phyloP scores from a whole-genome alignment of 371 early-diverging fungal genomes.

The Mucor velutinosus region DNA sequence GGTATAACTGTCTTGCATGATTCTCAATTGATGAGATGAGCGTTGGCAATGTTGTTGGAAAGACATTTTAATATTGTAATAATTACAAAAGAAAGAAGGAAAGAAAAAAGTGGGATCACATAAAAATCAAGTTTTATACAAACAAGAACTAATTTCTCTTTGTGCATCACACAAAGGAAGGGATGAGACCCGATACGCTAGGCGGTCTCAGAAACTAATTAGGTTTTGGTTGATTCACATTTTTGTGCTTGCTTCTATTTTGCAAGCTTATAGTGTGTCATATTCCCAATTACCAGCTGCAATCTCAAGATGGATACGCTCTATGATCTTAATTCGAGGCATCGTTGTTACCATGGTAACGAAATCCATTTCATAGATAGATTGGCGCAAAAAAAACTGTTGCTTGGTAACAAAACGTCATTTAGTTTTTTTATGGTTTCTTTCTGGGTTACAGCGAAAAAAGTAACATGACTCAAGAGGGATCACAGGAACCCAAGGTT shows the following conservation, averaged over 20 bases:
- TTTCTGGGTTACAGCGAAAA: slow-evolving; percentile 15
- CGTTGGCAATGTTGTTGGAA: slow-evolving; percentile 6
- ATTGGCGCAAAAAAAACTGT: background rate
- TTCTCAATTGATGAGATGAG: slow-evolving; percentile 14
- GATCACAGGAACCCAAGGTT: slow-evolving; percentile 15
- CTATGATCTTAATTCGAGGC: background rate
- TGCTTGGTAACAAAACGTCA: slow-evolving; percentile 22
- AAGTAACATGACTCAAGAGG: slow-evolving; percentile 21
- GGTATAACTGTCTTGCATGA: slow-evolving; percentile 18
- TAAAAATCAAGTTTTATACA: slow-evolving; percentile 5
- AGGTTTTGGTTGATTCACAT: slow-evolving; percentile 3
- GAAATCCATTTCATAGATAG: background rate
- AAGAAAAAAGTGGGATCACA: slow-evolving; percentile 6
- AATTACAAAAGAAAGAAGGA: slow-evolving; percentile 4
- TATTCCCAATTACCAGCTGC: background rate
- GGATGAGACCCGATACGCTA: slow-evolving; percentile 34
- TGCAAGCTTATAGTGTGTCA: background rate
- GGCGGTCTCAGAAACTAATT: slow-evolving; percentile 21
- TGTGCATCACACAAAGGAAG: slow-evolving; percentile 22
- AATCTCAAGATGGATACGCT: background rate
- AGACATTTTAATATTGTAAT: background rate
- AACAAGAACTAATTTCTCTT: background rate
- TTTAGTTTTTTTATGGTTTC: slow-evolving; percentile 1
- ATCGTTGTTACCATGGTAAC: background rate
- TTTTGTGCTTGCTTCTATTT: background rate